A percentile compares a stretch with the other conserved stretches of the same genome.
Evolutionary conservation across 2,329 filamentous ascomycete species (phyloP).

Genomic region (Zasmidium angulare): DNA sequence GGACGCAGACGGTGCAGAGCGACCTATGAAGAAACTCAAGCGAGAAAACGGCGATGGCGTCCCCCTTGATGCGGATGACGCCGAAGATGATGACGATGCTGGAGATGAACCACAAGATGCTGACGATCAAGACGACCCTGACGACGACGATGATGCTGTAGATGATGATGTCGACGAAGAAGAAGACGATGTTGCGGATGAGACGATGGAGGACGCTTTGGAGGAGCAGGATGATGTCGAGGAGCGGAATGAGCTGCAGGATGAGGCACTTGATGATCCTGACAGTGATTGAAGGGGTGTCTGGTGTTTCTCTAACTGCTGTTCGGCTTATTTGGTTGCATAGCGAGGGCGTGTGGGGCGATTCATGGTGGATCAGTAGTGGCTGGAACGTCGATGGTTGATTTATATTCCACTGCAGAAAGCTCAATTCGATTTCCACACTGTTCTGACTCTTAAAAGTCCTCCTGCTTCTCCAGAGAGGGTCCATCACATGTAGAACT

Average conservation of each 20-base stretch:
- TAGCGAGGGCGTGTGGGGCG: not conserved
- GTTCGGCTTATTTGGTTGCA: not conserved
- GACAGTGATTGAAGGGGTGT: conserved; percentile 30
- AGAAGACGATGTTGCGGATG: conserved; percentile 55
- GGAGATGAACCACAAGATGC: conserved; percentile 57
- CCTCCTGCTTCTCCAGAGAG: too few species aligned
- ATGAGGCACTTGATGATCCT: conserved; percentile 37
- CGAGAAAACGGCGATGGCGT: conserved; percentile 40
- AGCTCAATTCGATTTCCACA: not conserved
- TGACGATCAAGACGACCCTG: conserved; percentile 25
- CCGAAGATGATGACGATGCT: conserved; percentile 42
- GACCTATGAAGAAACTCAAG: conserved; percentile 53
- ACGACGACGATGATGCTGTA: conserved; percentile 27
- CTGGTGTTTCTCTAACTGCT: not conserved
- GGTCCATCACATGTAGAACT: too few species aligned
- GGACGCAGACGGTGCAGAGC: conserved; percentile 43
- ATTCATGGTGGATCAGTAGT: not conserved
- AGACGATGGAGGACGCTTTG: conserved; percentile 12
- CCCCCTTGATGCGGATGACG: conserved; percentile 44
- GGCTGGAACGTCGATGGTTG: not conserved
- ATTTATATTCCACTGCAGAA: not conserved
- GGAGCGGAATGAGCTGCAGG: conserved; percentile 51
- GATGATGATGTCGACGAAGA: conserved; percentile 44
- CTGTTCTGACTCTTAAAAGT: too few species aligned
- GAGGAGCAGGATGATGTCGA: conserved; percentile 54